A percentile compares a stretch with the other conserved stretches of the same genome.
phyloP scores from a whole-genome alignment of 2,329 filamentous ascomycete species.

The Colletotrichum destructivum region DNA sequence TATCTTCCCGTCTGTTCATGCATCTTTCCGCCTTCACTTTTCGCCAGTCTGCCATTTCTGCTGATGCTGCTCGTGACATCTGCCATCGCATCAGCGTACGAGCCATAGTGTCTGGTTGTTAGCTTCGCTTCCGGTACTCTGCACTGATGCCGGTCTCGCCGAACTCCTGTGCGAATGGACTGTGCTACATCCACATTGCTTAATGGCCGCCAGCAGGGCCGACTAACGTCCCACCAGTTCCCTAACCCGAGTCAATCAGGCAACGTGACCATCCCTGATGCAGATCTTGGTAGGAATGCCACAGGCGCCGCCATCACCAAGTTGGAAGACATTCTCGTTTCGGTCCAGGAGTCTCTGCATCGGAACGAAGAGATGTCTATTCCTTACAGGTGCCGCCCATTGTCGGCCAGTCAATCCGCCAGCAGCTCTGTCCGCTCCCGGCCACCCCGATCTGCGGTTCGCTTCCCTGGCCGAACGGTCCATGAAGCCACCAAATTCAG shows the following conservation, averaged over 20 bases:
- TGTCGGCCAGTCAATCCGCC: slow-evolving; percentile 28
- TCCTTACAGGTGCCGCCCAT: slow-evolving; percentile 57
- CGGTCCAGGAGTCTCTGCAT: slow-evolving; percentile 64
- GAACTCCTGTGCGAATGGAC: slow-evolving; percentile 18
- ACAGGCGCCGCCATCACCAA: slow-evolving; percentile 59
- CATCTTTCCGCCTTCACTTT: neutral
- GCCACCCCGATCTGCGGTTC: slow-evolving; percentile 41
- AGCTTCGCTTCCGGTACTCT: no score
- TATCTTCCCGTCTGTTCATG: neutral
- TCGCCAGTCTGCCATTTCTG: neutral
- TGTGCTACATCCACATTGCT: slow-evolving; percentile 29
- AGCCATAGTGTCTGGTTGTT: neutral
- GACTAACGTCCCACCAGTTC: slow-evolving; percentile 34
- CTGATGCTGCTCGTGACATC: neutral
- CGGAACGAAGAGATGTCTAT: slow-evolving; percentile 63
- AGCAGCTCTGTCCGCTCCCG: slow-evolving; percentile 9
- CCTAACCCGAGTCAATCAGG: slow-evolving; percentile 2
- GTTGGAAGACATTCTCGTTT: slow-evolving; percentile 70
- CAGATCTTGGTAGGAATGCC: slow-evolving; percentile 28
- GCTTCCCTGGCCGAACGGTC: slow-evolving; percentile 64
- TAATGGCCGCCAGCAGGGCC: slow-evolving; percentile 23
- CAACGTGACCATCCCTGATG: slow-evolving; percentile 32
- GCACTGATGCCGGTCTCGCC: neutral
- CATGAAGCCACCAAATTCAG: slow-evolving; percentile 68
- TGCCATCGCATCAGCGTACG: neutral